Percentiles rank a stretch among this genome's conserved stretches.
phyloP scores from a whole-genome alignment of 495 filamentous ascomycete species.

The Hypoxylon lenormandii region DNA sequence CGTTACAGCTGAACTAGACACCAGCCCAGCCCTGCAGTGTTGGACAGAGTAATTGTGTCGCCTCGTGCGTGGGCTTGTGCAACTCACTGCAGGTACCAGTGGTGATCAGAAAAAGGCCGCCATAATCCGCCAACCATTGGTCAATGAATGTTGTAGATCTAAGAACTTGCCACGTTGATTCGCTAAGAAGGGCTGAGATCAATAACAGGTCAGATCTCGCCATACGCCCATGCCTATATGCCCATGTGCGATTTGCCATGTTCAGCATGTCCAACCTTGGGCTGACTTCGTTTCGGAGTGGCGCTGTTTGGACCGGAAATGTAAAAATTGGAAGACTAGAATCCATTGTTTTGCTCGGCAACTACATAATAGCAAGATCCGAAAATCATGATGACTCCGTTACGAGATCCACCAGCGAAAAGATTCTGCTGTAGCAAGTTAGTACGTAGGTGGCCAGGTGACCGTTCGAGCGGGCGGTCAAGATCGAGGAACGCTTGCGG shows the following conservation, averaged over 20 bases:
- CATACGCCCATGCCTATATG: constrained; percentile 22
- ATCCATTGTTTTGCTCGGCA: too few relatives aligned
- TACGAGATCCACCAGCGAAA: background rate
- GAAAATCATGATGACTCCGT: constrained; percentile 1
- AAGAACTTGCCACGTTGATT: constrained; percentile 31
- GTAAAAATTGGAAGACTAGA: background rate
- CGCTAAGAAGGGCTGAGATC: constrained; percentile 34
- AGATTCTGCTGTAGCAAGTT: background rate
- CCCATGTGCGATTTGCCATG: constrained; percentile 36
- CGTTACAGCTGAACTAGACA: constrained; percentile 2
- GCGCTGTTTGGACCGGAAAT: constrained; percentile 5
- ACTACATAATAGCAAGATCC: background rate
- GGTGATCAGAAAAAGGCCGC: constrained; percentile 42
- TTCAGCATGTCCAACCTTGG: constrained; percentile 39
- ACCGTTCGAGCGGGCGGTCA: background rate
- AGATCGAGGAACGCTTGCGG: background rate
- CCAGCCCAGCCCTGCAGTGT: background rate
- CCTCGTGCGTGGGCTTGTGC: background rate
- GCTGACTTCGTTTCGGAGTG: constrained; percentile 16
- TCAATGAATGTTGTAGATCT: background rate
- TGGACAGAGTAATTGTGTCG: background rate
- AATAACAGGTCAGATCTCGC: constrained; percentile 29
- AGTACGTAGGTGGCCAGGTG: constrained; percentile 12
- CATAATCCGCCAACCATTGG: constrained; percentile 30
- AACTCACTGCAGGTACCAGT: constrained; percentile 41